These are phyloP conservation scores for Pichia sp. DNA, from an alignment of 1,139 yeast species.

Conservation along the genomic window DNA sequence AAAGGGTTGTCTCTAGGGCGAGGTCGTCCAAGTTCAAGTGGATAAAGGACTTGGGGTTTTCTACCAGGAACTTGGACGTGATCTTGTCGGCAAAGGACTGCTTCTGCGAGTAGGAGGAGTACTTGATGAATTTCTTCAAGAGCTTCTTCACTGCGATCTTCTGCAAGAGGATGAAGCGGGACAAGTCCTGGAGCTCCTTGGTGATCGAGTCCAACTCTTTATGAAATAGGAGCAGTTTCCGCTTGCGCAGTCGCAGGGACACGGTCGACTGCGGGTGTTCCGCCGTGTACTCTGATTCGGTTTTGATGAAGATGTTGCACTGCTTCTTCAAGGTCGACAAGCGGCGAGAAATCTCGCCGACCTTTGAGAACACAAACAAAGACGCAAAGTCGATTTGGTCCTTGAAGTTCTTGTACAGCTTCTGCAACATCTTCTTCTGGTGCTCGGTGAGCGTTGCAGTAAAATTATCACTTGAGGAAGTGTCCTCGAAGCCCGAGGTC, in stretches of 20 bases:
- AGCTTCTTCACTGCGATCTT: conserved; percentile 78
- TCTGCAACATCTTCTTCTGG: conserved; percentile 24
- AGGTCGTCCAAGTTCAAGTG: conserved; percentile 61
- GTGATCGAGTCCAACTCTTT: conserved; percentile 48
- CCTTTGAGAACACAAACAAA: conserved; percentile 61
- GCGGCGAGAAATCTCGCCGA: conserved; percentile 48
- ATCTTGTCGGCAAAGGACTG: conserved; percentile 39
- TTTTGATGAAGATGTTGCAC: conserved; percentile 27
- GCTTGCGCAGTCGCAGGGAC: conserved; percentile 12
- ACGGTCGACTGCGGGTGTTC: not conserved
- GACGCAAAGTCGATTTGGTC: conserved; percentile 37
- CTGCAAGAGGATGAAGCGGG: conserved; percentile 74
- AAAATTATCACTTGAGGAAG: conserved; percentile 11
- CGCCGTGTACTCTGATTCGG: conserved; percentile 16
- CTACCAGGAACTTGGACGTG: conserved; percentile 34
- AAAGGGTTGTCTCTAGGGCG: conserved; percentile 57
- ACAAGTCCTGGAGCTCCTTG: conserved; percentile 59
- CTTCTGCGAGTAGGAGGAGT: conserved; percentile 42
- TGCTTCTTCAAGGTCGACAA: conserved; percentile 25
- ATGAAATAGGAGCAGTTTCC: conserved; percentile 25
- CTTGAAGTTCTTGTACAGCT: conserved; percentile 31
- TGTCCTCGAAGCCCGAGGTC: conserved; percentile 34
- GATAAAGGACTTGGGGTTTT: conserved; percentile 52
- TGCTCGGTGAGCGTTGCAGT: conserved; percentile 14
- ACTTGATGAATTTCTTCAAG: conserved; percentile 71